Evolutionary conservation across 495 filamentous ascomycete genomes (phyloP), one percentile per base, ranked within the genome.

Genomic region (Staphylotrichum longicolle): DNA sequence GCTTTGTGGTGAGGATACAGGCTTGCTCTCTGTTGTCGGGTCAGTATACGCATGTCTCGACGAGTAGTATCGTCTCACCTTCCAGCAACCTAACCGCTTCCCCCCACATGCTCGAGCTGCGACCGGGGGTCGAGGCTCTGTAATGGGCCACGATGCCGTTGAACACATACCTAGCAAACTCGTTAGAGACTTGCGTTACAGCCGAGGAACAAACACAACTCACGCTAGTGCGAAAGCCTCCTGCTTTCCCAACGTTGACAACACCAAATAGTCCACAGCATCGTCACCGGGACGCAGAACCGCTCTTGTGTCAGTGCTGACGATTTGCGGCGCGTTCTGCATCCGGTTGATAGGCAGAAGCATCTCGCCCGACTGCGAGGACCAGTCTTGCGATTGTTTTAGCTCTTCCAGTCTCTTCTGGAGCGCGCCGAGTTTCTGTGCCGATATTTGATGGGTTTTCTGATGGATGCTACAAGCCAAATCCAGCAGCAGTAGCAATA

Each of bases 401-500:
- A 83, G 72, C 54, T 80, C 73, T 54, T 93, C 90, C 71, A 96
- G 78, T 61, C 85, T 75, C 45, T 74, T 72, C 67, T 93, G 90
- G 78, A 98, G 81, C 12, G 78, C 73, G 54, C 83, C 81, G 60
- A 96, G 75, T 66, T 96, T 95, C 39, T 85, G 78, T 15, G 81
- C 72, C 15, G 89, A 85, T 50, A 84, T 77, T 12, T 85, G 80
- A 27, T 86, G 66, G 74, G 74, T 71, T 35, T 83, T 82, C 35
- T 80, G 72, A 58, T 82, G 84, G 39, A 98, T 74, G 58, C 86
- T 90, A 69, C 90, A 95, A 20, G 85, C 85, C 30, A 98, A 84
- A 72, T 98, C 92, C 7, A 96, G 80, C 61, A 93, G 83, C 53
- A 92, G 83, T 1, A 87, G 76, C 30, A 97, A 67, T 0, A 86